Evolutionary conservation across 495 filamentous ascomycete species (phyloP).

Genomic region (Penicillium taxi): DNA sequence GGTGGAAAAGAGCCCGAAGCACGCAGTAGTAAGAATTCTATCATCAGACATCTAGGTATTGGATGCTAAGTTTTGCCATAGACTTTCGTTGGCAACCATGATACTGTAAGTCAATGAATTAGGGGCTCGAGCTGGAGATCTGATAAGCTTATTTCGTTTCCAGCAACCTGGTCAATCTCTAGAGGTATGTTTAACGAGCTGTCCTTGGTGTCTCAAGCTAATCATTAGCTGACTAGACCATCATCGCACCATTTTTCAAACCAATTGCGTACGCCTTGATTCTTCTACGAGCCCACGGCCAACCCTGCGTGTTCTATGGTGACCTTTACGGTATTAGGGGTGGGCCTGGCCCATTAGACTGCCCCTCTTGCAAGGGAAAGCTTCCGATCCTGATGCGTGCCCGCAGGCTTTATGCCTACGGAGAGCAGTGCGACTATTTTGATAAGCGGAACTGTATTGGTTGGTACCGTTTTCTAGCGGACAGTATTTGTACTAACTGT

Average conservation of each 20-base stretch:
- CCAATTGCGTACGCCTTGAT: conserved; percentile 56
- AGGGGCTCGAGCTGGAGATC: not conserved
- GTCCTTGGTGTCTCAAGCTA: not conserved
- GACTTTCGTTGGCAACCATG: conserved; percentile 42
- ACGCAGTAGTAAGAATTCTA: conserved; percentile 49
- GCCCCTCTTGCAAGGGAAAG: conserved; percentile 49
- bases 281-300: conserved; percentile 57
- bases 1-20: conserved; percentile 47
- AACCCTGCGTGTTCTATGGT: conserved; percentile 68
- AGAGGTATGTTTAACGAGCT: conserved; percentile 26
- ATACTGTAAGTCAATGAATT: conserved; percentile 27
- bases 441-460: conserved; percentile 59
- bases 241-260: conserved; percentile 50
- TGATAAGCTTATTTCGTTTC: conserved; percentile 1
- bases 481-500: not conserved
- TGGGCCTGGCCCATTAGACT: conserved; percentile 27
- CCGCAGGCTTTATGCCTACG: conserved; percentile 63
- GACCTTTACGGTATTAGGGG: conserved; percentile 61
- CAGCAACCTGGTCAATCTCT: conserved; percentile 55
- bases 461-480: conserved; percentile 3
- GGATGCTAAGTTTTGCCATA: conserved; percentile 11
- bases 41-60: not conserved
- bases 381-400: conserved; percentile 55
- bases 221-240: conserved; percentile 24
- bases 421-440: conserved; percentile 60